Evolutionary conservation across 148 eudicot genomes (phyloP), one percentile per base, ranked within the genome.

Genomic region (Persicaria tinctoria): DNA sequence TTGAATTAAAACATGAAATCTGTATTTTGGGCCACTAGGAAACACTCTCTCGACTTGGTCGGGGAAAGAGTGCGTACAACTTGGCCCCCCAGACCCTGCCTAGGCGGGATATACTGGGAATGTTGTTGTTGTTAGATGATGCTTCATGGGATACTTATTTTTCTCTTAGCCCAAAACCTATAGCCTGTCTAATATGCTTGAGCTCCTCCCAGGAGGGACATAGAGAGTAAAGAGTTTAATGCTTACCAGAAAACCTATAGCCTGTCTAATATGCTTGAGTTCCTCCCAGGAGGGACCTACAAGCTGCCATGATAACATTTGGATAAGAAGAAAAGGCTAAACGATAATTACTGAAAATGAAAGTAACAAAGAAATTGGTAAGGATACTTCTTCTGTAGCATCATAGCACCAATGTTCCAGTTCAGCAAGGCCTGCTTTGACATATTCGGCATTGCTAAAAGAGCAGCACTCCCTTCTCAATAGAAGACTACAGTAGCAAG

Each of bases 201-300:
- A 32, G 41, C 3, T 32, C 41, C 3, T 32, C 41, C 41, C 41
- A 32, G 41, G 41, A 32, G 41, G 41, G 41, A 51, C 56, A 14
- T 53, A 53, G 17, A 53, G 56, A 14, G 17, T 32, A 10, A 17
- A 41, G 5, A 2, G 9, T 1, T 32, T 41, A 20, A 63, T 32
- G 48, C 53, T 50, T 90, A 93, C 96, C 96, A 93, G 80, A 80
- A 93, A 93, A 66, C 92, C 96, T 76, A 93, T 90, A 66, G 96
- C 90, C 78, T 93, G 97, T 79, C 96, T 87, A 51, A 93, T 90
- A 79, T 93, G 96, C 87, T 84, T 90, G 70, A 93, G 93, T 84
- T 93, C 96, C 77, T 93, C 96, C 97, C 97, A 93, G 48, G 97
- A 86, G 2, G 89, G 77, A 62, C 97, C 97, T 79, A 88, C 84